phyloP scores from a whole-genome alignment of 768 basidiomycete genomes.

The Mrakia frigida region DNA sequence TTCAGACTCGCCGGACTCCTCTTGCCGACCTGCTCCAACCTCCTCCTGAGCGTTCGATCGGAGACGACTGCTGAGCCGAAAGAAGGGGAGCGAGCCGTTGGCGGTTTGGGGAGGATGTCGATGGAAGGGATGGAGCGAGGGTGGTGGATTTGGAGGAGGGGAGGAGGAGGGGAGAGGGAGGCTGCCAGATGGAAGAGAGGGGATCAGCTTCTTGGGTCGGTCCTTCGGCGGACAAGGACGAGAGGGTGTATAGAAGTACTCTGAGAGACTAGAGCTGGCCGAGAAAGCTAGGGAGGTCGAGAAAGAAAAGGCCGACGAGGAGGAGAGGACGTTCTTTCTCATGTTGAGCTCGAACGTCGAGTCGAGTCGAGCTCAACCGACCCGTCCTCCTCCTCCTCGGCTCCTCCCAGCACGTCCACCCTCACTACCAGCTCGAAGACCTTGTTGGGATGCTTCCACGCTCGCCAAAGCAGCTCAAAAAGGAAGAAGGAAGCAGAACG shows the following conservation, averaged over 20 bases:
- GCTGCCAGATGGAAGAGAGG: background rate
- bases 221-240: too few species aligned
- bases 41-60: slow-evolving; percentile 1
- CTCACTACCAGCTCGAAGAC: too few species aligned
- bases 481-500: background rate
- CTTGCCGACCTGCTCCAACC: background rate
- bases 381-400: too few species aligned
- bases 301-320: too few species aligned
- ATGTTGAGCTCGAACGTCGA: too few species aligned
- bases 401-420: too few species aligned
- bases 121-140: slow-evolving; percentile 5
- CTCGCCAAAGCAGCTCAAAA: background rate
- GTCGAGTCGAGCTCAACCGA: too few species aligned
- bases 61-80: slow-evolving; percentile 33
- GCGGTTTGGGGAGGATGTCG: slow-evolving; percentile 11
- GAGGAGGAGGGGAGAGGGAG: background rate
- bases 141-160: slow-evolving; percentile 9
- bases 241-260: too few species aligned
- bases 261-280: too few species aligned
- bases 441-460: too few species aligned
- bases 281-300: too few species aligned
- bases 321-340: too few species aligned
- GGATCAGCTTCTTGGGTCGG: background rate
- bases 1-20: background rate
- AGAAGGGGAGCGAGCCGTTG: slow-evolving; percentile 38